Conservation (phyloP, 352 stramenopile species). For the Stramenopiles sp. region DNA sequence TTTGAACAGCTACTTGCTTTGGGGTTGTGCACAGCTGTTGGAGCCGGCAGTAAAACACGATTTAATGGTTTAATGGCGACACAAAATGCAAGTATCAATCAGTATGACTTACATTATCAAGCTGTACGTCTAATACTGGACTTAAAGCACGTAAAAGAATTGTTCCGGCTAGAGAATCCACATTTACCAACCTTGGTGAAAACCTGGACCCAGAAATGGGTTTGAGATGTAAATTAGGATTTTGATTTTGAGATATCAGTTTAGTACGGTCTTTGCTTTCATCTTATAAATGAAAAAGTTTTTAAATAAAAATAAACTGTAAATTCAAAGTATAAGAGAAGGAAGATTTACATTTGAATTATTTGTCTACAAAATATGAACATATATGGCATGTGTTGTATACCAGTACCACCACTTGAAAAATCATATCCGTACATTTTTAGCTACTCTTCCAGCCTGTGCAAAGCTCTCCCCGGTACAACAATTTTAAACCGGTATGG, state of each 20-base stretch:
- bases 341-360: too few species aligned
- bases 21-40: background rate
- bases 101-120: background rate
- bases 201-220: background rate
- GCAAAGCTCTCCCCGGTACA: background rate
- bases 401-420: too few species aligned
- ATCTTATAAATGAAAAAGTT: too few species aligned
- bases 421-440: too few species aligned
- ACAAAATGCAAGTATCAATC: background rate
- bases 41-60: background rate
- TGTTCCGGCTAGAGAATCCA: background rate
- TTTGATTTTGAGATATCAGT: too few species aligned
- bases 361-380: too few species aligned
- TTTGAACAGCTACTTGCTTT: background rate
- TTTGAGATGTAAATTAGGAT: background rate
- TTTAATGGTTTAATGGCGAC: background rate
- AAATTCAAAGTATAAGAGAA: too few species aligned
- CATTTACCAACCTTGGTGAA: constrained; percentile 1
- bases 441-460: background rate
- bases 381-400: too few species aligned
- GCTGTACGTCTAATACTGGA: background rate
- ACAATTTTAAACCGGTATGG: constrained; percentile 1
- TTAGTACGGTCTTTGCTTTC: too few species aligned
- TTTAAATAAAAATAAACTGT: too few species aligned
- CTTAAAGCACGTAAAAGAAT: background rate